Evolutionary conservation across 768 basidiomycete genomes (phyloP), one percentile per base, ranked within the genome.

Genomic region (Collybia mongolica): DNA sequence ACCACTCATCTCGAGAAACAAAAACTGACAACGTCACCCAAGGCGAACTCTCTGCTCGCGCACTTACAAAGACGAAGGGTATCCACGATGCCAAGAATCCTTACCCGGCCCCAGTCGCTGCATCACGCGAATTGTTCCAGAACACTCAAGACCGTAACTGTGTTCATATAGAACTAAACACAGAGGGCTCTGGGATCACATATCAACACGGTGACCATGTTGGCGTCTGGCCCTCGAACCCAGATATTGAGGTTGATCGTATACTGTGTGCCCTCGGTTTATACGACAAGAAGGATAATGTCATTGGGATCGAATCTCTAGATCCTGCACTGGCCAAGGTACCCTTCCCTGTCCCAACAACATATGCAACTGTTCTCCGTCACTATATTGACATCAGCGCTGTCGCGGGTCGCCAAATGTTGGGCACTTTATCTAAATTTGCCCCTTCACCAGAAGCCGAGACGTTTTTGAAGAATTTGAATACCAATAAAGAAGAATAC

Each of bases 121-220:
- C 75, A 37, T 78, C 90, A 20, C 84, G 83, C 46, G 96, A 99
- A 63, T 84, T 99, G 19, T 98, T 99, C 76, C 68, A 81, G 43
- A 64, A 71, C n/a, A 72, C 72, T 36, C 76, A 75, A 6, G 87
- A 88, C 54, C 83, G 97, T 40, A 97, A 95, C 68, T 98, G 97
- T 63, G 86, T 98, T 17, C 94, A 97, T 63, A 76, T 95, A 62
- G 97, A 98, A 65, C 86, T 99, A 61, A 84, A 85, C 70, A 93
- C 90, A 24, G 92, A 95, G 70, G 92, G 91, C 15, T 94, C 94
- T 38, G 95, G 95, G 35, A 91, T 98, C 61, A 92, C 88, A n/a
- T 99, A 99, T 69, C 96, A 98, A 66, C 94, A 98, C 52, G 97
- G 97, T 47, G 97, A 99, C 66, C 97, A 99, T 63, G 86, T 97